Base-by-base conservation (phyloP, 768 basidiomycete species). In the Auricularia sp. region DNA sequence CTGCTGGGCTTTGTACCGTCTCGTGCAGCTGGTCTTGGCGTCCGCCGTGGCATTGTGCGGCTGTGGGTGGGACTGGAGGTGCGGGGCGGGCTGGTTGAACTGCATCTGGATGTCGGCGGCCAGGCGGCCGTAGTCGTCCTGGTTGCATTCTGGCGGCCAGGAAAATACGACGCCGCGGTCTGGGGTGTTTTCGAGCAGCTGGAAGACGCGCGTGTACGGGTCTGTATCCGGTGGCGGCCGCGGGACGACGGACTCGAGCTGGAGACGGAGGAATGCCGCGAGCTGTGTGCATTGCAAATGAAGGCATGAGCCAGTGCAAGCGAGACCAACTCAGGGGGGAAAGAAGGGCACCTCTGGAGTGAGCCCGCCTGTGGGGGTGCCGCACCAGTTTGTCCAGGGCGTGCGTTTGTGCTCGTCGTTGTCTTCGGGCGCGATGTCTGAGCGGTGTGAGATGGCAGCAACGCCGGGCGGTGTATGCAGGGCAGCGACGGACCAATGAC, bases 301-400 rank as follows among this genome's bases (percentile, higher is more conserved):
- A 29, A 18, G 24, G 54, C 14, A n/a, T 56, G 24, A 13, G 56
- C 29, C 29, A 10, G 56, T 24, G 56, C 24, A 21, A 10, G 54
- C 54, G 29, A 56, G 14, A n/a, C 33, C 24, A 1, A 14, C 16
- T 29, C 13, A 59, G 34, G 56, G 29, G 34, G 33, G 18, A 24
- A 13, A 8, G 21, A 14, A 1, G 33, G 24, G 56, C 56, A 59
- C 56, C 7, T 59, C 56, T 14, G 24, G 56, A 29, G 56, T 14
- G 29, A 59, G 13, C 4, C 56, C 56, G 83, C 93, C 82, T 62
- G 72, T 74, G 3, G 86, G 86, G 0, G 92, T 92, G 64, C 89
- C 89, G 75, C 92, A 94, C 91, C 92, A 94, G 72, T 92, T 93
- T 1, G 90, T 82, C 92, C 91, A 94, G 37, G 80, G 75, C 1